Evolutionary conservation across 306 rosid genomes (phyloP), one percentile per base, ranked within the genome.

Genomic region (Cicer pinnatifidum): DNA sequence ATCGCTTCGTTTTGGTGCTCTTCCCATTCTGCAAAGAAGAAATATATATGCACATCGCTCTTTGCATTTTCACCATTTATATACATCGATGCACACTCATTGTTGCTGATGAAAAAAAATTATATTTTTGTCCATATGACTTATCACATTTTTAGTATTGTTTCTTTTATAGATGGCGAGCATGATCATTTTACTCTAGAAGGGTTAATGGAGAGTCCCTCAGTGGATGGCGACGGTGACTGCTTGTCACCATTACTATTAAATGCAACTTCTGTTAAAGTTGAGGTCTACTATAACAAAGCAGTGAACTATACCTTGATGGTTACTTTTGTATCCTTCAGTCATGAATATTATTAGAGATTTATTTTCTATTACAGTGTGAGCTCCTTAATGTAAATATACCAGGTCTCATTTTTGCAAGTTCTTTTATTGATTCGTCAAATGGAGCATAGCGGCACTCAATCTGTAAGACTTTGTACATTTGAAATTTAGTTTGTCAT

Each of bases 271-370:
- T 91, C 98, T 50, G 88, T 88, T 80, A 91, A 89, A 64, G 82
- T 94, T 67, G 98, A 87, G 84, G 91, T 89, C 75, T 89, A 91
- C 85, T 89, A 89, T 75, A 94, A 89, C 85, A 94, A 94, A 78
- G 97, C 98, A 67, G 98, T 94, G 83, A 89, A 94, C 90, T 88
- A 88, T 82, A 94, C 98, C 66, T 87, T 94, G 90, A 83, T 94
- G 98, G 98, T 94, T 80, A 89, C 97, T 63, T 94, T 94, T 86
- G 98, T 94, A 94, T 94, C 98, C 97, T 91, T 79, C 78, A 70
- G 19, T 67, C 51, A 12, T 71, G 35, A 51, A 56, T 48, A 69
- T 37, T 65, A 61, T 23, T 50, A 43, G 56, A 66, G 64, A 33
- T 53, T 76, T 47, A 33, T 50, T 68, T 46, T 85, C 48, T 82